Conservation (phyloP, 441 rosid genomes). For the Flueggea neowawraea region DNA sequence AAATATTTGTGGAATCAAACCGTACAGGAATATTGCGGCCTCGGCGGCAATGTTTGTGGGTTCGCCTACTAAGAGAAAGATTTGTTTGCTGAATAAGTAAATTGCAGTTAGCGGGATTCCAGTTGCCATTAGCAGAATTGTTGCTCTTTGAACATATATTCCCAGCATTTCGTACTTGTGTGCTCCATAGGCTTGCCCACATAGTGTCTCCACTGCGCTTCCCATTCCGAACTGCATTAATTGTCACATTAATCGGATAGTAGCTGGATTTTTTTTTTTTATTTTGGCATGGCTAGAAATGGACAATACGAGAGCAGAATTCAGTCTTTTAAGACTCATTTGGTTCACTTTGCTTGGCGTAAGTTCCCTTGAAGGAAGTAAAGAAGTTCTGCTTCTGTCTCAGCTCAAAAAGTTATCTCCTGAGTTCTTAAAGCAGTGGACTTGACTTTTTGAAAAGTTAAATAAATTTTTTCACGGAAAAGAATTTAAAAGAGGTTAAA, state of each 20-base stretch:
- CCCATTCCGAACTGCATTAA: slow-evolving; percentile 74
- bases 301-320: too few relatives aligned
- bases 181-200: slow-evolving; percentile 87
- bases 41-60: slow-evolving; percentile 1
- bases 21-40: background rate
- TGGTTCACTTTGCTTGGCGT: too few relatives aligned
- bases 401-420: too few relatives aligned
- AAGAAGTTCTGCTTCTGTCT: too few relatives aligned
- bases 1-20: slow-evolving; percentile 6
- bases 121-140: slow-evolving; percentile 43
- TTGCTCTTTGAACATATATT: slow-evolving; percentile 63
- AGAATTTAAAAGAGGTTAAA: too few relatives aligned
- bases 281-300: too few relatives aligned
- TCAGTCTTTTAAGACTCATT: too few relatives aligned
- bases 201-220: slow-evolving; percentile 79
- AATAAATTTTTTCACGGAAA: too few relatives aligned
- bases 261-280: too few relatives aligned
- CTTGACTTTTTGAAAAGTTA: too few relatives aligned
- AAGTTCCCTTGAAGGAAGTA: too few relatives aligned
- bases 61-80: slow-evolving; percentile 37
- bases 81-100: slow-evolving; percentile 37
- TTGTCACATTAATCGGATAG: background rate
- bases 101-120: slow-evolving; percentile 36
- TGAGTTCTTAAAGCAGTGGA: too few relatives aligned
- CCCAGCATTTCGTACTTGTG: slow-evolving; percentile 60